A percentile compares a stretch with the other conserved stretches of the same genome.
Conservation (phyloP, 345 rosid species). For the Chamaenerion angustifolium region DNA sequence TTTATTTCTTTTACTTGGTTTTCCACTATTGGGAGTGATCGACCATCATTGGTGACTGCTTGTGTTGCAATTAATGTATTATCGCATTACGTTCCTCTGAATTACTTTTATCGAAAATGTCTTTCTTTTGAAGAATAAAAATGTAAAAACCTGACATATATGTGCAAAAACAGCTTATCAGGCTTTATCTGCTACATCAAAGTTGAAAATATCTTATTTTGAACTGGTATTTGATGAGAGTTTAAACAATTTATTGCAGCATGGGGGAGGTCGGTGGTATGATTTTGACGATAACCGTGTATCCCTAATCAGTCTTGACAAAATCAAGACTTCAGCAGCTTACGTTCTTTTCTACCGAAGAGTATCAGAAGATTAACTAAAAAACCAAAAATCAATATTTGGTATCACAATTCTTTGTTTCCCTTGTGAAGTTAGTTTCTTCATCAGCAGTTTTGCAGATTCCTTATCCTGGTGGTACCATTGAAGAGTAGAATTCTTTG, state of each 20-base stretch:
- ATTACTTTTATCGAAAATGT: too few relatives aligned
- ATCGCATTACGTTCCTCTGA: background rate
- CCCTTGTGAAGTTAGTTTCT: too few relatives aligned
- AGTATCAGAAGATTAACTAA: constrained; percentile 27
- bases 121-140: too few relatives aligned
- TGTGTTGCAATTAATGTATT: background rate
- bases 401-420: too few relatives aligned
- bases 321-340: constrained; percentile 88
- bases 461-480: too few relatives aligned
- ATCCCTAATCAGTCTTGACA: constrained; percentile 50
- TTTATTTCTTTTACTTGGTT: background rate
- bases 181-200: background rate
- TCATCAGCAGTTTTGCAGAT: too few relatives aligned
- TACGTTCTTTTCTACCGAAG: constrained; percentile 96
- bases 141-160: too few relatives aligned
- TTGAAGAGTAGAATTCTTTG: too few relatives aligned
- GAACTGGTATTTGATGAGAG: background rate
- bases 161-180: background rate
- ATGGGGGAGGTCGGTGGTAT: constrained; percentile 82
- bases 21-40: background rate
- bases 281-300: constrained; percentile 92
- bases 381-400: too few relatives aligned
- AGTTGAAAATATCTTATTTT: background rate
- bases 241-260: constrained; percentile 30
- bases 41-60: background rate